Evolutionary conservation across 768 basidiomycete genomes (phyloP), one percentile per base, ranked within the genome.

Genomic region (Rhodocollybia butyracea): DNA sequence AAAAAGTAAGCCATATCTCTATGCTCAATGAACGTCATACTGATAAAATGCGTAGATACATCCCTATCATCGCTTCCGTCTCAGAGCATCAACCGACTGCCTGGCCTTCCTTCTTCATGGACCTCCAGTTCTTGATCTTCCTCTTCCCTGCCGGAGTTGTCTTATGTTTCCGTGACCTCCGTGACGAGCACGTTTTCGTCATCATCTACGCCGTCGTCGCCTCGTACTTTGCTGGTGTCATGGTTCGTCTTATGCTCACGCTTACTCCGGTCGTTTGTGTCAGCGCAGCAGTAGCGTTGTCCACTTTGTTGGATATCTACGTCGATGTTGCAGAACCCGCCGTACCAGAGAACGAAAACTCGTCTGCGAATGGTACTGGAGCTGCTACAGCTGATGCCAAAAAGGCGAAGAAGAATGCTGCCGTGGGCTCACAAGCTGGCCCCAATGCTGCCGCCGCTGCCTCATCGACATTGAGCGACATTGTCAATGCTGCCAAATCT

Each of bases 41-140:
- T 60, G 7, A 62, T 41, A 31, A 54, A 10, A 36, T 46, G 54
- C 47, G 6, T 64, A 92, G 91, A 65, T 89, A 94, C 66, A 93
- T 97, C 63, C 95, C 95, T 26, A 98, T 98, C 73, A 98, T 99
- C 63, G 97, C 97, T 10, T 98, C 95, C 17, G 97, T 99, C 34
- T 97, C 94, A 19, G 97, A 98, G 74, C 97, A 99, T 74, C 97
- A 99, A 68, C 97, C 97, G 17, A 98, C 97, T 5, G 97, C 97
- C 34, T 99, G 97, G 97, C 96, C 97, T 10, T 89, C 97, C 2
- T 98, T 98, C 82, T 98, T 96, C 78, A 98, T 98, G 89, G 97
- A 99, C 69, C 86, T 99, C 54, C 91, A 97, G 64, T 89, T 98
- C 81, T 86, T 99, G 67, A 89, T 98, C 60, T 98, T 94, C 83